Conservation (phyloP, 2,329 filamentous ascomycete genomes). For the Thelonectria olida region DNA sequence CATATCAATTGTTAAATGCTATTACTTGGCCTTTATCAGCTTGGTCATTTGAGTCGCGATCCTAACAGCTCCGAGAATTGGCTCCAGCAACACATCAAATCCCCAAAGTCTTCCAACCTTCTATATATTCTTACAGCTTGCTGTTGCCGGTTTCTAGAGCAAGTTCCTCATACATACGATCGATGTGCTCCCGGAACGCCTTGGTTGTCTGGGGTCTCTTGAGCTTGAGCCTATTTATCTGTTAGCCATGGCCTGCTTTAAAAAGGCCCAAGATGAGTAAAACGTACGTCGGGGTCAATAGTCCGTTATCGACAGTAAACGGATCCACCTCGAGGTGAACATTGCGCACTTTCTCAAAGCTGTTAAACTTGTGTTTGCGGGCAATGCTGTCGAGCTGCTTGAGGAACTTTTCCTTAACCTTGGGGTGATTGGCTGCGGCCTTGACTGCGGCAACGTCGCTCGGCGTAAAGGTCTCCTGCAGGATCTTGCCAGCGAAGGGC, state of each 20-base stretch:
- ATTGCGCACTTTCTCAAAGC: slow-evolving; percentile 84
- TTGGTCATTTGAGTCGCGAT: neutral
- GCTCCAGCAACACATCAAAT: neutral
- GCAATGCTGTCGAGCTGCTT: slow-evolving; percentile 82
- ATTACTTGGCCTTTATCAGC: too few species aligned
- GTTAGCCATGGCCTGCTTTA: slow-evolving; percentile 17
- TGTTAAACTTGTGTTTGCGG: slow-evolving; percentile 88
- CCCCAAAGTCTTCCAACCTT: neutral
- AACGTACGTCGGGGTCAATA: slow-evolving; percentile 87
- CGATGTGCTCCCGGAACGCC: slow-evolving; percentile 62
- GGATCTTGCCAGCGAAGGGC: slow-evolving; percentile 78
- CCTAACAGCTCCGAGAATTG: neutral
- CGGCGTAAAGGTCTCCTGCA: slow-evolving; percentile 71
- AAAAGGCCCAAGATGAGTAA: neutral
- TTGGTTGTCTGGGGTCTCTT: slow-evolving; percentile 66
- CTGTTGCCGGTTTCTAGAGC: slow-evolving; percentile 27
- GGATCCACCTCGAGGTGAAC: slow-evolving; percentile 83
- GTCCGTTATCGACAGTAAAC: slow-evolving; percentile 91
- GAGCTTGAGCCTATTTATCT: slow-evolving; percentile 61
- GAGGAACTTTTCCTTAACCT: slow-evolving; percentile 78
- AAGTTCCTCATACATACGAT: slow-evolving; percentile 66
- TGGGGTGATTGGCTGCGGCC: slow-evolving; percentile 72
- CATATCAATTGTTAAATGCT: too few species aligned
- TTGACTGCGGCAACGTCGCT: slow-evolving; percentile 74
- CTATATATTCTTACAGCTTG: slow-evolving; percentile 35